Evolutionary conservation across 2,329 filamentous ascomycete species (phyloP), one percentile per base, ranked within the genome.

Genomic region (Cercospora sp.): DNA sequence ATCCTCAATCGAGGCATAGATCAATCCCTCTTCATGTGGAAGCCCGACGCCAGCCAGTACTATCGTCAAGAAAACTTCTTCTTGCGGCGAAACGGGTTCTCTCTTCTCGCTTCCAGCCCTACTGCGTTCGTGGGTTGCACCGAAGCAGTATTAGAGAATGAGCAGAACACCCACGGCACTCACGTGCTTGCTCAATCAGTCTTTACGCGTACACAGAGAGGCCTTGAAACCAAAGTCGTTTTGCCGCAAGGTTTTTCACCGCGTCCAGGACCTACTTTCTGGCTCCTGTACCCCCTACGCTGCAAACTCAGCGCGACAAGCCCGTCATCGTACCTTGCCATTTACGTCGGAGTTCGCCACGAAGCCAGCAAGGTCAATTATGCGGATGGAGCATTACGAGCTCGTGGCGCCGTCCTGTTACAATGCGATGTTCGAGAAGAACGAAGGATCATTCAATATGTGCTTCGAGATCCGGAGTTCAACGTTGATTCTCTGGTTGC

Each of bases 1-100:
- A 69, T 69, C 9, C 51, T 69, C 9, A 63, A 53, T 45, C 36
- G 63, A n/a, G 61, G 66, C 16, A 18, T 5, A 0, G 67, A 66
- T 30, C 58, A 69, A 8, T 66, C 67, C 9, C 42, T 69, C 6
- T 64, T 69, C 13, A 51, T 51, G 16, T 69, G 67, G 67, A 61
- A 60, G 16, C 7, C 40, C 3, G 45, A 51, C 45, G 45, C 45
- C 18, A 51, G 20, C 45, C 45, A 51, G 20, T 51, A 51, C 45
- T 51, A 51, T 51, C 45, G 18, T 20, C 45, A 51, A 51, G 45
- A 51, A 16, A 51, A 26, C 45, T 51, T 51, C 10, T 18, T 9
- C 8, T 20, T 51, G 0, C 45, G 10, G 23, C 20, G 2, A 3
- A 13, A 51, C 5, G 45, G 45, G 18, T 51, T 51, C 45, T 51